Percentiles rank a stretch among this genome's conserved stretches.
Evolutionary conservation across 768 basidiomycete genomes (phyloP).

Genomic region (Steccherinum ochraceum): DNA sequence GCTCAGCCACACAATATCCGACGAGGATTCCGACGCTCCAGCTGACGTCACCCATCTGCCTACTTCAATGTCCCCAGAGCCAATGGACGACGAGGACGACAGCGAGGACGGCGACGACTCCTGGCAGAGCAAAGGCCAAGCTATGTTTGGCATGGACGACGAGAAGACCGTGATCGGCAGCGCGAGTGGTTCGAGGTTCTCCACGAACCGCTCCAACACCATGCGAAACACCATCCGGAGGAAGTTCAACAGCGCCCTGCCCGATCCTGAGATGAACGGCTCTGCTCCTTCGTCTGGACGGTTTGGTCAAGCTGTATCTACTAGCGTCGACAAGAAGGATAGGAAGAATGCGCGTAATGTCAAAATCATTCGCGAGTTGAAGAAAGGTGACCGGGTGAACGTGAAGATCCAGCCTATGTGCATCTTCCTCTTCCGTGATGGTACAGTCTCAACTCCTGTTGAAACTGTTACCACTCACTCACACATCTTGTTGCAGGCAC

Average conservation of each 20-base stretch:
- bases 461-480: too few species aligned
- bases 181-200: slow-evolving; percentile 15
- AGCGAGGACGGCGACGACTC: slow-evolving; percentile 24
- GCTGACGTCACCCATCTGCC: slow-evolving; percentile 21
- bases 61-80: slow-evolving; percentile 28
- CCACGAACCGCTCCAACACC: slow-evolving; percentile 16
- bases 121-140: slow-evolving; percentile 10
- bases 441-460: slow-evolving; percentile 25
- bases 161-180: slow-evolving; percentile 25
- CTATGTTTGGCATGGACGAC: slow-evolving; percentile 15
- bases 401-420: slow-evolving; percentile 59
- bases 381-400: slow-evolving; percentile 50
- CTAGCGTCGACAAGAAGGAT: not conserved
- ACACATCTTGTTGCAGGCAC: slow-evolving; percentile 39
- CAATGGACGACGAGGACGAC: slow-evolving; percentile 19
- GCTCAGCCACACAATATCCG: slow-evolving; percentile 52
- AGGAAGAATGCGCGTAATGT: slow-evolving; percentile 17
- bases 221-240: slow-evolving; percentile 7
- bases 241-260: not conserved
- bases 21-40: slow-evolving; percentile 13
- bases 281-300: not conserved
- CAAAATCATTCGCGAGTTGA: slow-evolving; percentile 30
- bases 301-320: not conserved
- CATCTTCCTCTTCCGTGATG: slow-evolving; percentile 63
- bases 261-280: not conserved